Evolutionary conservation across 164 flowering plant species (phyloP).

Genomic region (Houttuynia cordata): DNA sequence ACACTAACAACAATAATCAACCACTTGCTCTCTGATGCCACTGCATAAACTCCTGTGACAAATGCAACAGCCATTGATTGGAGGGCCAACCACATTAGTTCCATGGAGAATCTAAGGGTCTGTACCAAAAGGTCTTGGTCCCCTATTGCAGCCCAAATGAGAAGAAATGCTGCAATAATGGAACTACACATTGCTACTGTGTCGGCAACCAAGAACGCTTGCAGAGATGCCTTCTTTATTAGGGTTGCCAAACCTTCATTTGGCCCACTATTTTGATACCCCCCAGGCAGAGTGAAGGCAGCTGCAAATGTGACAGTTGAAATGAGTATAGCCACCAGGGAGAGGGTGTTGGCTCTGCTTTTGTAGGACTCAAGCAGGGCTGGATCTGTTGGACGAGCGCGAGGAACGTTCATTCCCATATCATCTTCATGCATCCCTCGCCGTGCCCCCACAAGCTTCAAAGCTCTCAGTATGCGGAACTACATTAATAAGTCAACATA

Average conservation of each 20-base stretch:
- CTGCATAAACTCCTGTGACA: neutral
- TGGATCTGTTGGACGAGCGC: neutral
- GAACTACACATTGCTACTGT: constrained; percentile 7
- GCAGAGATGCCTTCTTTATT: constrained; percentile 7
- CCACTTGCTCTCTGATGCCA: neutral
- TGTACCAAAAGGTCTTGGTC: constrained; percentile 3
- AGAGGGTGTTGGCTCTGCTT: constrained; percentile 4
- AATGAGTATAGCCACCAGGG: constrained; percentile 16
- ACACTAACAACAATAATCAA: neutral
- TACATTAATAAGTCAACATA: neutral
- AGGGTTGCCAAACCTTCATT: constrained; percentile 9
- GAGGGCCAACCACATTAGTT: constrained; percentile 1
- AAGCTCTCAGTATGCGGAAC: constrained; percentile 2
- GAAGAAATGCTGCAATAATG: constrained; percentile 3
- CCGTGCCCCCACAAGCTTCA: neutral
- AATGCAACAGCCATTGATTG: constrained; percentile 2
- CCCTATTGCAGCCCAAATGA: constrained; percentile 6
- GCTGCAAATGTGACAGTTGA: constrained; percentile 22
- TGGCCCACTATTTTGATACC: constrained; percentile 3
- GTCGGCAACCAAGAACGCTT: constrained; percentile 10
- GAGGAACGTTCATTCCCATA: neutral
- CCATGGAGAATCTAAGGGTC: neutral
- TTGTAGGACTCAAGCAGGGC: constrained; percentile 5
- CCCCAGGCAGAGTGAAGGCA: constrained; percentile 19
- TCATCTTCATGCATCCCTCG: neutral